Evolutionary conservation across 2,329 filamentous ascomycete genomes (phyloP).

Genomic region (Alternaria sp.): DNA sequence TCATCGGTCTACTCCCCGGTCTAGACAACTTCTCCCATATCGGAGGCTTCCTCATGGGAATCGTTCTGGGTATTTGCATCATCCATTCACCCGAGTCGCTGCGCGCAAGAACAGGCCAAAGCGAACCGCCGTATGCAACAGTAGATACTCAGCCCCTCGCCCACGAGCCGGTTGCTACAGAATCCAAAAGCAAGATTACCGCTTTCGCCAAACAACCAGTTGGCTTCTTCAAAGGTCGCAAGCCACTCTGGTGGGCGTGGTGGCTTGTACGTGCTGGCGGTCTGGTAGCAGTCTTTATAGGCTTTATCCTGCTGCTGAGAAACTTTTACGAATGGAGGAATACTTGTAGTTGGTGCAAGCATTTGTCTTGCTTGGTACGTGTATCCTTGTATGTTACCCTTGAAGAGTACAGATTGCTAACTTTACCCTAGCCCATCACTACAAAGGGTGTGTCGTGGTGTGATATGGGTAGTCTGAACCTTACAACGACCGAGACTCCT

Average conservation of each 20-base stretch:
- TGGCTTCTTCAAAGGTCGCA: conserved; percentile 90
- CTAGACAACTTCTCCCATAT: conserved; percentile 98
- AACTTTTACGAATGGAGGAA: conserved; percentile 87
- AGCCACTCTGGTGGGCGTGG: conserved; percentile 97
- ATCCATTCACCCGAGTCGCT: conserved; percentile 87
- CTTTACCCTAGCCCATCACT: conserved; percentile 25
- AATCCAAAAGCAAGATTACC: conserved; percentile 36
- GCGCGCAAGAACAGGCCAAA: conserved; percentile 74
- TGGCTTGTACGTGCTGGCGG: conserved; percentile 85
- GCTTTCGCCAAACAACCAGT: conserved; percentile 60
- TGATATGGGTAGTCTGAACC: conserved; percentile 42
- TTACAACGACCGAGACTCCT: conserved; percentile 22
- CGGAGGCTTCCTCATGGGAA: conserved; percentile 91
- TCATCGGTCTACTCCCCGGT: conserved; percentile 87
- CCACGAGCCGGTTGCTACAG: conserved; percentile 15
- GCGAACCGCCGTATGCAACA: conserved; percentile 73
- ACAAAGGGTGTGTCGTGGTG: conserved; percentile 47
- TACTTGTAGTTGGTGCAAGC: conserved; percentile 91
- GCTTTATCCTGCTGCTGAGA: conserved; percentile 84
- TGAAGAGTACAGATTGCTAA: conserved; percentile 8
- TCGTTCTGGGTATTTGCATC: conserved; percentile 85
- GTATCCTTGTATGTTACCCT: not conserved
- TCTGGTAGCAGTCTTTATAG: conserved; percentile 80
- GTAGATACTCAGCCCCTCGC: conserved; percentile 55
- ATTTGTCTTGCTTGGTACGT: conserved; percentile 90